Evolutionary conservation across 1,284 basidiomycete species (phyloP).

Genomic region (Ustilago shanxiensis): DNA sequence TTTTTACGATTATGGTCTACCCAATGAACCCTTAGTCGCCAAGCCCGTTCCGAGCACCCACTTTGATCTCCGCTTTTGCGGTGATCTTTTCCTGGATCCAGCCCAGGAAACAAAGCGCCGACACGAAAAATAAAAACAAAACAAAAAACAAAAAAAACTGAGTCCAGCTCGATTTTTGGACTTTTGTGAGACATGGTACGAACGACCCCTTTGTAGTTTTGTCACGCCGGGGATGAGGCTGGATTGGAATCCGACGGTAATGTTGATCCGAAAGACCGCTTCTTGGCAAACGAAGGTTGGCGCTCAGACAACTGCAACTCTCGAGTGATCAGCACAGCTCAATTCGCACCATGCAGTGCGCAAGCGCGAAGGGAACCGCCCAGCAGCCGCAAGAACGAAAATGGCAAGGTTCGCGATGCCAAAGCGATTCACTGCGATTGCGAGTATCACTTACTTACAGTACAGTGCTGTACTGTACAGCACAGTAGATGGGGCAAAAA

Average conservation of each 20-base stretch:
- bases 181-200: slow-evolving; percentile 6
- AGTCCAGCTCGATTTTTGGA: too few species aligned
- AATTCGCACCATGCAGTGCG: too few species aligned
- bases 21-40: neutral
- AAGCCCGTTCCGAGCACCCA: neutral
- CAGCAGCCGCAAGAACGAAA: too few species aligned
- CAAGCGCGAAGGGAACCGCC: too few species aligned
- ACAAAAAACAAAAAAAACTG: neutral
- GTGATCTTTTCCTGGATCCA: neutral
- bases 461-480: too few species aligned
- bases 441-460: too few species aligned
- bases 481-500: too few species aligned
- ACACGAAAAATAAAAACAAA: neutral
- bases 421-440: too few species aligned
- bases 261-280: neutral
- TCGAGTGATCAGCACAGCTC: neutral
- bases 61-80: neutral
- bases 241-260: neutral
- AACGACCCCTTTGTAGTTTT: neutral
- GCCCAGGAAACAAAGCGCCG: too few species aligned
- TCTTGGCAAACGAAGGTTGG: neutral
- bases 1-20: neutral
- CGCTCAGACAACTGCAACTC: neutral
- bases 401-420: too few species aligned
- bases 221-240: neutral